These are phyloP conservation scores for Aspergillus latus DNA, from an alignment of 2,329 filamentous ascomycete species.

Conservation along the genomic window DNA sequence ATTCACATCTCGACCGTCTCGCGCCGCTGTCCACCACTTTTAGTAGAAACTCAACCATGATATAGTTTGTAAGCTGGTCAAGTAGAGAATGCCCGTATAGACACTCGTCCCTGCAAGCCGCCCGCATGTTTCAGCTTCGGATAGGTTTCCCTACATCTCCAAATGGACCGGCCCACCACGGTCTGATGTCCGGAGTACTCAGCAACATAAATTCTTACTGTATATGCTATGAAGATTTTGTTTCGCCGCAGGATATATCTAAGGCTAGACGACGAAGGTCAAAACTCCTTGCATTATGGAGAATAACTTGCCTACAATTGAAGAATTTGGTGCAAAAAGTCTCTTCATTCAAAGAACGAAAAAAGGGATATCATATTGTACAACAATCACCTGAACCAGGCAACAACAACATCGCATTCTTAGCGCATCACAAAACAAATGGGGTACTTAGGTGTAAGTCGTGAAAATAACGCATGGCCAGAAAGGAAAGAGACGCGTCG, in stretches of 20 bases:
- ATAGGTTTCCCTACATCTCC: too few species aligned
- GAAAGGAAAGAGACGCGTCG: background rate
- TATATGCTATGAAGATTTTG: background rate
- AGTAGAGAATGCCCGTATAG: too few species aligned
- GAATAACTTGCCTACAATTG: background rate
- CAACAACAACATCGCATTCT: background rate
- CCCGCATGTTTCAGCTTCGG: too few species aligned
- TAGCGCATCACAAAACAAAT: background rate
- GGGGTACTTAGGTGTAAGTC: background rate
- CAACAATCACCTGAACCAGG: background rate
- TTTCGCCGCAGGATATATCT: background rate
- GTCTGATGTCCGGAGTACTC: too few species aligned
- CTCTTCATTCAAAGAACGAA: background rate
- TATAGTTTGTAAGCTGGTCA: too few species aligned
- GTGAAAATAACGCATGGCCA: background rate
- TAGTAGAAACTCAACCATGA: too few species aligned
- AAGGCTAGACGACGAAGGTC: background rate
- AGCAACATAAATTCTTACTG: too few species aligned
- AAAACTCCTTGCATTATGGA: background rate
- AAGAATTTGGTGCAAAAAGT: background rate
- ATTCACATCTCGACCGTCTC: too few species aligned
- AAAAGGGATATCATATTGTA: constrained; percentile 4
- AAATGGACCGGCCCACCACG: too few species aligned
- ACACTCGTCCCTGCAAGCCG: too few species aligned
- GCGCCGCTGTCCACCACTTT: too few species aligned